phyloP scores from a whole-genome alignment of 352 stramenopile species.

The Globisporangium camurandrum region DNA sequence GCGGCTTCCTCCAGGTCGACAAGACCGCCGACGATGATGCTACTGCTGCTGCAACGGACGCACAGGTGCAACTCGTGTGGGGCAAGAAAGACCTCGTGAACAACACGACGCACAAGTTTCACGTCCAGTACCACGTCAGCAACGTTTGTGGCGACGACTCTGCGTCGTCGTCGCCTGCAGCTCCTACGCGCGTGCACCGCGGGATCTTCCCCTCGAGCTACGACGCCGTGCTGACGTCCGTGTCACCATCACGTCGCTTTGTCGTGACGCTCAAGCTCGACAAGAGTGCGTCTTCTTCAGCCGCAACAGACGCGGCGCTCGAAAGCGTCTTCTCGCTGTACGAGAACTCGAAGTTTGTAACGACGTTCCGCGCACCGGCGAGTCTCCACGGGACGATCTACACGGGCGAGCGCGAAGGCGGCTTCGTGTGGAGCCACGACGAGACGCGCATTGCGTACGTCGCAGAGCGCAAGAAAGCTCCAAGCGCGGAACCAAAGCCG shows the following conservation, averaged over 20 bases:
- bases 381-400: conserved; percentile 66
- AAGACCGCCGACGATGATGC: conserved; percentile 3
- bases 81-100: conserved; percentile 53
- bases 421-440: conserved; percentile 64
- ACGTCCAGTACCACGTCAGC: conserved; percentile 40
- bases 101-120: conserved; percentile 43
- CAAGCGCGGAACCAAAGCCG: conserved; percentile 27
- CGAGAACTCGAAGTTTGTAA: conserved; percentile 23
- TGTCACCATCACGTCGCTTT: conserved; percentile 44
- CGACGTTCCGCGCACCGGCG: conserved; percentile 58
- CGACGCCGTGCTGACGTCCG: conserved; percentile 33
- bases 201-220: conserved; percentile 30
- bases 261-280: conserved; percentile 56
- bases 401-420: conserved; percentile 61
- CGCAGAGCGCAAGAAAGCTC: conserved; percentile 46
- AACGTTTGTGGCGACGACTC: conserved; percentile 4
- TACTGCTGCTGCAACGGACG: conserved; percentile 6
- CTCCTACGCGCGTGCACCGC: conserved; percentile 20
- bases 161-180: too few species aligned
- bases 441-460: conserved; percentile 70
- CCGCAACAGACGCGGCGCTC: too few species aligned
- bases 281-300: conserved; percentile 15
- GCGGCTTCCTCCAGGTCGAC: conserved; percentile 30
- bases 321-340: conserved; percentile 59
- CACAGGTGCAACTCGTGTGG: conserved; percentile 45